Evolutionary conservation across 768 basidiomycete genomes (phyloP), one percentile per base, ranked within the genome.

Genomic region (Exidia glandulosa): DNA sequence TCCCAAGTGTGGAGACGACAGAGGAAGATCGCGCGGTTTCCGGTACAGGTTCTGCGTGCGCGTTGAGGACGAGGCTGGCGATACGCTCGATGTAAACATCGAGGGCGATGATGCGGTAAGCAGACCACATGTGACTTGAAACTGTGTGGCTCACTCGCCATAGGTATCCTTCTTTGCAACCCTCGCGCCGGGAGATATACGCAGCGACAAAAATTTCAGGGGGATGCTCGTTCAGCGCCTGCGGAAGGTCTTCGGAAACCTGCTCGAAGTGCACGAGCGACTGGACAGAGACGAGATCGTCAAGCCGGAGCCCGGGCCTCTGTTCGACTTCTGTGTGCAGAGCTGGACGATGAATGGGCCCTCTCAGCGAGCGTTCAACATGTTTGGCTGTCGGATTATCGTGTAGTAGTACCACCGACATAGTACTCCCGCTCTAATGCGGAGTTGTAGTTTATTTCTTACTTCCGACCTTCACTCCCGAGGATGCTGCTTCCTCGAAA

Each of bases 1-100:
- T 64, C 66, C 75, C 4, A 66, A 68, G 13, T 88, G 87, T 66
- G 72, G 73, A 56, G 81, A 85, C 65, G 74, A 76, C 65, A 76
- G 81, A 34, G 73, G 78, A 41, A 76, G 79, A 56, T 79, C 77
- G 61, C 75, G 78, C 54, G 74, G 71, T 34, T 77, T 77, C 59
- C 69, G 73, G 55, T 87, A 78, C 59, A 69, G 77, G 56, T 68
- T 87, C 58, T 78, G 73, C 57, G 60, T 87, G 56, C 71, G 72
- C 36, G 65, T 87, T 16, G 73, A 81, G 64, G 85, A 88, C 60
- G 76, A 76, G 34, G 66, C 71, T 12, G 77, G 75, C 3, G 59
- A 66, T 3, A 68, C 72, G 33, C 65, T 86, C 16, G 67, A 72
- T 4, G 71, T 86, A 2, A 76, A 78, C 4, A 71, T 83, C n/a